Evolutionary conservation across 164 flowering plant species (phyloP), one percentile per base, ranked within the genome.

Genomic region (Piper longum): DNA sequence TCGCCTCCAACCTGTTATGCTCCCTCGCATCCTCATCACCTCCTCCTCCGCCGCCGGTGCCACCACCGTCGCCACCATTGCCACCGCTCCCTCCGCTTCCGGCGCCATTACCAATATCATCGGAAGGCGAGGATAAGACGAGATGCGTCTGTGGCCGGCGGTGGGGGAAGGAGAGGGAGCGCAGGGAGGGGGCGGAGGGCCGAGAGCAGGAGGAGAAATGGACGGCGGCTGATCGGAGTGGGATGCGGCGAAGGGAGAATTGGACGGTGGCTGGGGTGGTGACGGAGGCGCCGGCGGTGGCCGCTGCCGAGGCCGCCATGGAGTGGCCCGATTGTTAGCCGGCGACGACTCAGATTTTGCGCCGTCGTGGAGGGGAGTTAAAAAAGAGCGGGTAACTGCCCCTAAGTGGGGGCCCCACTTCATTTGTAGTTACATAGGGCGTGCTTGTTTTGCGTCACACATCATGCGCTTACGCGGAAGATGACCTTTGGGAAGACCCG

Each of bases 1-100:
- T 0, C 52, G 83, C 87, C 66, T 85, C 98, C 55, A 8, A 62
- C 64, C 74, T 76, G 68, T 84, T 85, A 64, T 65, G 72, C 16
- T 80, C 84, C 14, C 77, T 69, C 14, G 74, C 85, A 39, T 73
- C 82, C 2, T 61, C 90, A 1, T 69, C 82, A 14, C 68, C 76
- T 0, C 72, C 73, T 4, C 60, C 72, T 0, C 76, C 75, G 0
- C 77, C 72, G 0, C 69, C 77, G 4, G 75, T 81, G 1, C 72
- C 72, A 0, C 66, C 72, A 0, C 66, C 72, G 0, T 68, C 69
- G 4, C 64, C 64, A 0, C 60, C 64, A 2, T 56, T 59, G 0
- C 69, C 59, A n/a, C 64, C 63, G 7, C 61, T 63, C 12, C 56
- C 62, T 16, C 61, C 39, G 0, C 59, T 54, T 14, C 72, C 74